Conservation (phyloP, 208 protist genomes). For the Wallacemonas rigidus region DNA sequence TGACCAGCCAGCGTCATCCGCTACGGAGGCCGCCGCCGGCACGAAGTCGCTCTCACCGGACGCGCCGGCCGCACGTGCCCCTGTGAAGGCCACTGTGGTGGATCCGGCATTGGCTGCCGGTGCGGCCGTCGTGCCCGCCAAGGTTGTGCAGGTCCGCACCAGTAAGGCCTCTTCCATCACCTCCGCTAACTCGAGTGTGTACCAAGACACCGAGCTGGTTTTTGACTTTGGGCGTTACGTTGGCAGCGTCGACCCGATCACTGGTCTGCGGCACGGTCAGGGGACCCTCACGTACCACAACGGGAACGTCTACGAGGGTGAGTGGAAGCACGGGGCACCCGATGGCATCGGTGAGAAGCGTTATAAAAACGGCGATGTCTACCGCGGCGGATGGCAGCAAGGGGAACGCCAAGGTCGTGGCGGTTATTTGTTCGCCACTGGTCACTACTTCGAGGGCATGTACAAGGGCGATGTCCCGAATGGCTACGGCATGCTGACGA, state of each 20-base stretch:
- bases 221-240: slow-evolving; percentile 70
- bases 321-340: slow-evolving; percentile 62
- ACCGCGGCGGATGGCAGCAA: slow-evolving; percentile 65
- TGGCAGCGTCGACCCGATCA: slow-evolving; percentile 51
- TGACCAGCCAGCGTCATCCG: neutral
- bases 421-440: slow-evolving; percentile 54
- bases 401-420: slow-evolving; percentile 67
- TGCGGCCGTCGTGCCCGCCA: slow-evolving; percentile 11
- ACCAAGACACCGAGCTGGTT: slow-evolving; percentile 34
- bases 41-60: neutral
- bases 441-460: slow-evolving; percentile 76
- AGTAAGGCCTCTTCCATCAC: slow-evolving; percentile 25
- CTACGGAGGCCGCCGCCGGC: neutral
- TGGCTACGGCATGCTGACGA: slow-evolving; percentile 68
- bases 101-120: neutral
- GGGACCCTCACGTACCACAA: slow-evolving; percentile 65
- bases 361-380: slow-evolving; percentile 78
- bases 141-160: slow-evolving; percentile 12
- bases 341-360: slow-evolving; percentile 74
- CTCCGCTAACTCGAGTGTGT: slow-evolving; percentile 22
- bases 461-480: slow-evolving; percentile 64
- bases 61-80: neutral
- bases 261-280: slow-evolving; percentile 56
- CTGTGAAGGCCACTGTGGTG: slow-evolving; percentile 6
- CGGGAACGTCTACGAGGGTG: slow-evolving; percentile 80